These are phyloP conservation scores for Mollisiaceae sp. DNA, from an alignment of 2,329 filamentous ascomycete genomes.

Conservation along the genomic window DNA sequence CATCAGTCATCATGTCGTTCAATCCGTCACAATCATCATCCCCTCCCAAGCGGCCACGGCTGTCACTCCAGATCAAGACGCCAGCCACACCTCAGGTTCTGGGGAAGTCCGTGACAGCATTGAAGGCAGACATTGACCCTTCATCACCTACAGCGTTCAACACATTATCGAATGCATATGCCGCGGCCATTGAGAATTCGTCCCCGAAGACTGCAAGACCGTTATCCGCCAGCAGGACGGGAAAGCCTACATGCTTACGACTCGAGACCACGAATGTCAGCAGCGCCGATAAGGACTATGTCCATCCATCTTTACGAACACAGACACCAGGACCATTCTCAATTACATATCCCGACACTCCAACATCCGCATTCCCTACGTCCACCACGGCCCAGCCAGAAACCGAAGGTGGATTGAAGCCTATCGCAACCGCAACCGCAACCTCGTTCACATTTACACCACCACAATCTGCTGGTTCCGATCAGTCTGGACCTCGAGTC, in stretches of 20 bases:
- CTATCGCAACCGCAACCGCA: constrained; percentile 24
- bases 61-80: constrained; percentile 61
- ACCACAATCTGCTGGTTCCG: constrained; percentile 42
- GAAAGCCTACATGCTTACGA: constrained; percentile 42
- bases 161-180: constrained; percentile 69
- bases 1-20: constrained; percentile 39
- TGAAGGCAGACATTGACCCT: constrained; percentile 55
- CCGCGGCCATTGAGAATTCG: constrained; percentile 64
- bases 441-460: constrained; percentile 41
- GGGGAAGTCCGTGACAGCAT: constrained; percentile 49
- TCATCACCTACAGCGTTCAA: constrained; percentile 68
- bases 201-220: constrained; percentile 51
- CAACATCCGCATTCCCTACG: constrained; percentile 37
- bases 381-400: constrained; percentile 31
- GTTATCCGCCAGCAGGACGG: constrained; percentile 48
- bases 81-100: constrained; percentile 47
- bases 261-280: constrained; percentile 38
- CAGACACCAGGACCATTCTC: constrained; percentile 43
- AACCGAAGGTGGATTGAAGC: constrained; percentile 13
- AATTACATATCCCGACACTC: constrained; percentile 42
- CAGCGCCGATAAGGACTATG: constrained; percentile 26
- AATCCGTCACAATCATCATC: constrained; percentile 30
- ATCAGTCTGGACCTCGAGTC: constrained; percentile 30
- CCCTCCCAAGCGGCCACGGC: constrained; percentile 51
- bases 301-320: constrained; percentile 39